Percentiles rank a stretch among this genome's conserved stretches.
These are phyloP conservation scores for Hypoxylon lenormandii DNA, from an alignment of 495 filamentous ascomycete species.

Conservation along the genomic window DNA sequence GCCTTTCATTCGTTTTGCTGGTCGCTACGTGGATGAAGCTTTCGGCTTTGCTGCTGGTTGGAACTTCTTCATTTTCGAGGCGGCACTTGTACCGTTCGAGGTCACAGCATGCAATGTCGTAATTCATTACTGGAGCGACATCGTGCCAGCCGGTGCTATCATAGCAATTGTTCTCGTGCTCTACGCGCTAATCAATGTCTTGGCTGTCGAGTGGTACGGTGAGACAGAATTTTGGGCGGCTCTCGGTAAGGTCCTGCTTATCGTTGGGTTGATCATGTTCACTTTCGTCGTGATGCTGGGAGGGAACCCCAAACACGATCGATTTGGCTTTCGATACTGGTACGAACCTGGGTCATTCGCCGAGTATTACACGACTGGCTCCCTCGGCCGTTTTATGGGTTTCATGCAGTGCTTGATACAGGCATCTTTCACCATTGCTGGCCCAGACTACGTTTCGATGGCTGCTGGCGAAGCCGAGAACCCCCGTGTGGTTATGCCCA, in stretches of 20 bases:
- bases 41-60: constrained; percentile 72
- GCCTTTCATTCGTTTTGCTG: constrained; percentile 80
- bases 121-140: constrained; percentile 71
- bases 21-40: constrained; percentile 75
- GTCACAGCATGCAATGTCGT: constrained; percentile 72
- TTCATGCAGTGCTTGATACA: constrained; percentile 74
- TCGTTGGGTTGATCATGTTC: constrained; percentile 70
- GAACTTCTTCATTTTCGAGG: constrained; percentile 75
- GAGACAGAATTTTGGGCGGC: constrained; percentile 75
- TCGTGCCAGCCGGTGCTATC: constrained; percentile 68
- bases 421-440: constrained; percentile 76
- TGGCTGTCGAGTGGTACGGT: constrained; percentile 71
- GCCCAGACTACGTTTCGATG: constrained; percentile 80
- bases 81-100: constrained; percentile 72
- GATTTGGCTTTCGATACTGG: constrained; percentile 78
- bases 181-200: constrained; percentile 67
- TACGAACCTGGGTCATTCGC: constrained; percentile 74
- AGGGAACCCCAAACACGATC: constrained; percentile 71
- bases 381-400: constrained; percentile 71
- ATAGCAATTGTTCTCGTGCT: constrained; percentile 69
- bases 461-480: constrained; percentile 76
- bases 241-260: constrained; percentile 71
- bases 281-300: constrained; percentile 77
- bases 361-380: constrained; percentile 67
- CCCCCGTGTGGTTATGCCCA: constrained; percentile 69